Evolutionary conservation across 192 early-diverging fungal genomes (phyloP).

Genomic region (Coemansia erecta): DNA sequence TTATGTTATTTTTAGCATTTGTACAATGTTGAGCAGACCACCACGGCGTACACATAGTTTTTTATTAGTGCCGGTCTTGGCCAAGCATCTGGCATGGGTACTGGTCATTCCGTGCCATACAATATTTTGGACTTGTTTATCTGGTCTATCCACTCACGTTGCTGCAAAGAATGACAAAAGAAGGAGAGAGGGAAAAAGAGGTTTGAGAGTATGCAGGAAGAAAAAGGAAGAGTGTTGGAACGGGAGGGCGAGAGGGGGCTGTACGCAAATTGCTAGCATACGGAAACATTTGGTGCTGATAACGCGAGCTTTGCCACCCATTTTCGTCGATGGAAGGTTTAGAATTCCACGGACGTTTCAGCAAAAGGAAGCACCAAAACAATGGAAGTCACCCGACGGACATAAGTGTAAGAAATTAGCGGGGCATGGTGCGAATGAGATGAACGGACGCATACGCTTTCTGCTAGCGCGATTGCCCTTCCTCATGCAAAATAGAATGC

Average conservation of each 20-base stretch:
- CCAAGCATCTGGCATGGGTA: too few relatives aligned
- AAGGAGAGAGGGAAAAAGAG: background rate
- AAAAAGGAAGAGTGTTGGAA: background rate
- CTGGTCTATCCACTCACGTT: too few relatives aligned
- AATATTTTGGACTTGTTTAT: too few relatives aligned
- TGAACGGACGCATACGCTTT: background rate
- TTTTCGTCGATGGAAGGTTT: conserved; percentile 6
- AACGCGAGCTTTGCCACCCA: background rate
- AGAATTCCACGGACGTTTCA: background rate
- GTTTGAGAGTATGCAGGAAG: background rate
- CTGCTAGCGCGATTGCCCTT: background rate
- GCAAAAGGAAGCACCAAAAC: too few relatives aligned
- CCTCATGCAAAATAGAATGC: background rate
- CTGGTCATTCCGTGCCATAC: too few relatives aligned
- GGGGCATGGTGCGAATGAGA: background rate
- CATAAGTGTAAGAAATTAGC: too few relatives aligned
- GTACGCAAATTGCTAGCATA: background rate
- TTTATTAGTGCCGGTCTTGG: too few relatives aligned
- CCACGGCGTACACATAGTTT: too few relatives aligned
- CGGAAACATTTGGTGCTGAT: background rate
- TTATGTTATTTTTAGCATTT: too few relatives aligned
- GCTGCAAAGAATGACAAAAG: background rate
- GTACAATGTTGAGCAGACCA: too few relatives aligned
- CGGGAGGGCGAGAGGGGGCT: background rate
- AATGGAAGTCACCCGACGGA: too few relatives aligned